Evolutionary conservation across 345 rosid genomes (phyloP).

Genomic region (Aegle marmelos): DNA sequence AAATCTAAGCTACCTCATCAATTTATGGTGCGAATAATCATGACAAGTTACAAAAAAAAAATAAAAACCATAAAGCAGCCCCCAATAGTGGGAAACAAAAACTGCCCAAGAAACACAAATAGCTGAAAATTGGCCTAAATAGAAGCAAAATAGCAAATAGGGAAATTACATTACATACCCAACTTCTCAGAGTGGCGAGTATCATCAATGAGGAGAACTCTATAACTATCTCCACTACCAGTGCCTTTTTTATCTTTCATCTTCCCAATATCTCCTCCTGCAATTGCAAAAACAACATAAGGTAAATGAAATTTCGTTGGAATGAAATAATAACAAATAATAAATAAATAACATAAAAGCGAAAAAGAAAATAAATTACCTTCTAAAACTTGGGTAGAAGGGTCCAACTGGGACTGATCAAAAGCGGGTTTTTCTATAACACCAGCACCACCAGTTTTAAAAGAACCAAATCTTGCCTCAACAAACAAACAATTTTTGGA

Average conservation of each 20-base stretch:
- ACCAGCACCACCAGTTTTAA: conserved; percentile 25
- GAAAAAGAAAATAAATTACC: conserved; percentile 11
- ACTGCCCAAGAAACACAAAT: neutral
- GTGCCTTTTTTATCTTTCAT: conserved; percentile 13
- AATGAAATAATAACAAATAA: too few relatives aligned
- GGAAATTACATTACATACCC: conserved; percentile 16
- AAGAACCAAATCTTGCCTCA: conserved; percentile 17
- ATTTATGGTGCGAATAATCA: too few relatives aligned
- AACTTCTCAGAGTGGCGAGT: conserved; percentile 26
- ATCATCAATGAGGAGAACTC: conserved; percentile 33
- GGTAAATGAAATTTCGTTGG: too few relatives aligned
- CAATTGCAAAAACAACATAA: neutral
- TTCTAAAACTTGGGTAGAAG: conserved; percentile 27
- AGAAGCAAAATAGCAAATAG: neutral
- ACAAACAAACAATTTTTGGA: neutral
- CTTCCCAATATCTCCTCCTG: conserved; percentile 37
- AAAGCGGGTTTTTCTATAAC: conserved; percentile 27
- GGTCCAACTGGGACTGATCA: conserved; percentile 32
- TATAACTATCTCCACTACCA: conserved; percentile 33
- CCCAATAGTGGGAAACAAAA: neutral
- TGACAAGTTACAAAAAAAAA: neutral
- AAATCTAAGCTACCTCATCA: too few relatives aligned
- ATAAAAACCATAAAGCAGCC: neutral
- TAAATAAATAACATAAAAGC: neutral
- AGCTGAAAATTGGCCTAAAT: neutral